phyloP scores from a whole-genome alignment of 2,329 filamentous ascomycete species.

The Aspergillus alliaceus region DNA sequence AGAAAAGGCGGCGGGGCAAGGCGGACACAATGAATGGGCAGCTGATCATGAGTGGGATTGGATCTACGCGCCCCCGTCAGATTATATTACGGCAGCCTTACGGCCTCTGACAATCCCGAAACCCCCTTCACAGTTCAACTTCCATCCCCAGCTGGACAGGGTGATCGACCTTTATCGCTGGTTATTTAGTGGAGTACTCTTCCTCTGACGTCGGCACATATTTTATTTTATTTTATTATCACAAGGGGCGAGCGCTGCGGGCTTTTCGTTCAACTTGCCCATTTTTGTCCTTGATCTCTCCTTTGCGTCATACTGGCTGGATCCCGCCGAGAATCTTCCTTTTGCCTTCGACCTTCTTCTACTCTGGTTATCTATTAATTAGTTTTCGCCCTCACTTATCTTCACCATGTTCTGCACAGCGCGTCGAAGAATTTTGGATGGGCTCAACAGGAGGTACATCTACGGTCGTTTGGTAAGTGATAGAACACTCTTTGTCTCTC shows the following conservation, averaged over 20 bases:
- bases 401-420: slow-evolving; percentile 42
- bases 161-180: neutral
- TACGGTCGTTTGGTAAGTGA: slow-evolving; percentile 45
- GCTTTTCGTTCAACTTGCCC: slow-evolving; percentile 6
- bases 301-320: slow-evolving; percentile 42
- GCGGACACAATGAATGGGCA: neutral
- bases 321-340: slow-evolving; percentile 19
- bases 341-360: slow-evolving; percentile 25
- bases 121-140: neutral
- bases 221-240: neutral
- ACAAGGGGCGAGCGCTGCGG: neutral
- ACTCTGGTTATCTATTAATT: slow-evolving; percentile 12
- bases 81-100: slow-evolving; percentile 3
- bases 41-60: slow-evolving; percentile 12
- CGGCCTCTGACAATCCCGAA: neutral
- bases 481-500: neutral
- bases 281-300: slow-evolving; percentile 11
- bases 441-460: slow-evolving; percentile 49
- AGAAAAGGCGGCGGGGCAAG: neutral
- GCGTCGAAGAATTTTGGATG: slow-evolving; percentile 44
- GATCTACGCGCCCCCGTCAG: neutral
- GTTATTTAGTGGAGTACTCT: neutral
- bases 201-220: neutral
- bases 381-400: slow-evolving; percentile 19
- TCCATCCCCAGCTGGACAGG: neutral